These are phyloP conservation scores for Phalaenopsis equestris DNA, from an alignment of 106 monocot genomes.

Conservation along the genomic window DNA sequence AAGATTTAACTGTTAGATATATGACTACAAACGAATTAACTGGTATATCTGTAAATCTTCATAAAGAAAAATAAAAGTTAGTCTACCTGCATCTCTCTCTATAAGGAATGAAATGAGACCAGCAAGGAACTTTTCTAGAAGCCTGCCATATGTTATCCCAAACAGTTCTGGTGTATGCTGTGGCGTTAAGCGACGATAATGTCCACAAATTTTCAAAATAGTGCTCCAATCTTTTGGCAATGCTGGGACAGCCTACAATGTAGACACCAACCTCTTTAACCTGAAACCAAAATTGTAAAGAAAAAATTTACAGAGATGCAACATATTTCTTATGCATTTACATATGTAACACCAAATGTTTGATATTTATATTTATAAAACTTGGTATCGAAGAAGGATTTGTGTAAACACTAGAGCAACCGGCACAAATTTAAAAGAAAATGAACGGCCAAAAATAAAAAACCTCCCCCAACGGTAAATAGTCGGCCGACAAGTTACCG, in stretches of 20 bases:
- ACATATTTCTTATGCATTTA: too few relatives aligned
- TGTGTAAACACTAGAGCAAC: too few relatives aligned
- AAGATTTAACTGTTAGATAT: too few relatives aligned
- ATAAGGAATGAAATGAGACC: slow-evolving; percentile 77
- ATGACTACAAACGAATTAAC: too few relatives aligned
- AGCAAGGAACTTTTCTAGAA: slow-evolving; percentile 80
- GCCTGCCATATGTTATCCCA: slow-evolving; percentile 76
- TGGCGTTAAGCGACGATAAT: slow-evolving; percentile 68
- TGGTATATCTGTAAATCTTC: too few relatives aligned
- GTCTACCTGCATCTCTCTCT: slow-evolving; percentile 78
- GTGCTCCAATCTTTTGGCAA: slow-evolving; percentile 52
- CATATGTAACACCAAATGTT: too few relatives aligned
- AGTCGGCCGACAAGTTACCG: too few relatives aligned
- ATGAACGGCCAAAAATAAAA: neutral
- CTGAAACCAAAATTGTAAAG: slow-evolving; percentile 24
- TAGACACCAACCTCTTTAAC: slow-evolving; percentile 94
- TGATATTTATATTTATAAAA: too few relatives aligned
- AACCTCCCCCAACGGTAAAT: too few relatives aligned
- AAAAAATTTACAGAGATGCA: too few relatives aligned
- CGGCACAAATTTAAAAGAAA: neutral
- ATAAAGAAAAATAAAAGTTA: too few relatives aligned
- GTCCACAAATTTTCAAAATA: slow-evolving; percentile 79
- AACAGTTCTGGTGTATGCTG: slow-evolving; percentile 47
- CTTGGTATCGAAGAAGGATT: neutral
- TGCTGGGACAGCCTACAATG: slow-evolving; percentile 53